A percentile compares a stretch with the other conserved stretches of the same genome.
Evolutionary conservation across 768 basidiomycete genomes (phyloP).

Genomic region (Pleurotus djamor): DNA sequence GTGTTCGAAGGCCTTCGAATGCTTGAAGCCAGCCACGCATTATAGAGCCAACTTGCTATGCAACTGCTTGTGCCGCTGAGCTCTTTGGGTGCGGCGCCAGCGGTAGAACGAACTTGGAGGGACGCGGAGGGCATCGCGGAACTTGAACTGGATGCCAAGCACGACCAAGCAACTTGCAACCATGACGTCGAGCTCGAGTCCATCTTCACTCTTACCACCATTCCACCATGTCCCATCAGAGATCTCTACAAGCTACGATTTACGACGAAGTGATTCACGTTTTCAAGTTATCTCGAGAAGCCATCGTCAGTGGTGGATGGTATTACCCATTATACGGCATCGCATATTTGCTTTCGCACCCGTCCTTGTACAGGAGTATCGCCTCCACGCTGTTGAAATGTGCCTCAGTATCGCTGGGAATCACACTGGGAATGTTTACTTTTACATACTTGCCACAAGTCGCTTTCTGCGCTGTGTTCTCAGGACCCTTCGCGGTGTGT

Average conservation of each 20-base stretch:
- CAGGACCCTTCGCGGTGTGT: conserved; percentile 52
- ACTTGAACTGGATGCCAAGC: too few species aligned
- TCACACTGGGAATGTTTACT: conserved; percentile 45
- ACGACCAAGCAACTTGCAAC: neutral
- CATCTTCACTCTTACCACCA: neutral
- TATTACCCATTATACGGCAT: conserved; percentile 35
- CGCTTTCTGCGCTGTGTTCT: conserved; percentile 58
- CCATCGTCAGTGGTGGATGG: conserved; percentile 32
- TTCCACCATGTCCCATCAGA: neutral
- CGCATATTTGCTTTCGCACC: conserved; percentile 31
- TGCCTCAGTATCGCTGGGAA: conserved; percentile 29
- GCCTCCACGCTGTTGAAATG: conserved; percentile 36
- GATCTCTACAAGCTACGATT: neutral
- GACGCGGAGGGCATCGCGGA: too few species aligned
- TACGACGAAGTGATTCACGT: neutral
- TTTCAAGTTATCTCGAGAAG: conserved; percentile 21
- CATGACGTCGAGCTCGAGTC: neutral
- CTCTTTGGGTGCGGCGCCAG: too few species aligned
- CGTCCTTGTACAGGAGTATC: conserved; percentile 29
- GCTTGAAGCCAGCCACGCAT: too few species aligned
- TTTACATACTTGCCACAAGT: conserved; percentile 69
- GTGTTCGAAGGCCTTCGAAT: too few species aligned
- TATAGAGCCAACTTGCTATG: too few species aligned
- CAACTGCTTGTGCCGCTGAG: too few species aligned
- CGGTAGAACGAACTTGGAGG: too few species aligned